These are phyloP conservation scores for Leishmania guyanensis DNA, from an alignment of 208 protist genomes.

Conservation along the genomic window DNA sequence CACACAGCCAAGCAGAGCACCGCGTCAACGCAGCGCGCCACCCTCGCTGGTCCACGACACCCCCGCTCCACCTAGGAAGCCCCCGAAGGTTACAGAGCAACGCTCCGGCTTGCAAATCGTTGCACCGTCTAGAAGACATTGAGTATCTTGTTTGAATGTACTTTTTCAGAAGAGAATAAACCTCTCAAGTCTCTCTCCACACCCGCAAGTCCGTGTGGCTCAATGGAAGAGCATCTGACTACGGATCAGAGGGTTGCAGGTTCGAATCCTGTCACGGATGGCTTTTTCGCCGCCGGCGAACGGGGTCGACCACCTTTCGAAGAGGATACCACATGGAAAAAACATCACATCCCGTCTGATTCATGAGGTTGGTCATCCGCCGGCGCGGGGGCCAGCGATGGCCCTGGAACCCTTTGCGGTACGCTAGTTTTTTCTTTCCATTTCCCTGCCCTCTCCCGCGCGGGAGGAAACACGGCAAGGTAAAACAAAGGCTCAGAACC, in stretches of 20 bases:
- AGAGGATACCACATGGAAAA: background rate
- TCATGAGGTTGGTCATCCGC: background rate
- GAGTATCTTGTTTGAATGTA: background rate
- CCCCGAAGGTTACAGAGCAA: slow-evolving; percentile 84
- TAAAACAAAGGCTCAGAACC: too few species aligned
- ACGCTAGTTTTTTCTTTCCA: background rate
- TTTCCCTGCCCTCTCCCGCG: background rate
- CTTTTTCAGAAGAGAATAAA: background rate
- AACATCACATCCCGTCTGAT: background rate
- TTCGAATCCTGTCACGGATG: slow-evolving; percentile 91
- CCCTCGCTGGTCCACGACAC: slow-evolving; percentile 69
- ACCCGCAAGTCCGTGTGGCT: slow-evolving; percentile 64
- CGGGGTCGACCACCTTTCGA: background rate
- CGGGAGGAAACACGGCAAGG: background rate
- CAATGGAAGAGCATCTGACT: slow-evolving; percentile 92
- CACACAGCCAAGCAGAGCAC: slow-evolving; percentile 89
- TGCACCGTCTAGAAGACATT: background rate
- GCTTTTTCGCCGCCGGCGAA: slow-evolving; percentile 30
- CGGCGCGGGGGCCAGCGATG: background rate
- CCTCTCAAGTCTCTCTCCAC: accelerated
- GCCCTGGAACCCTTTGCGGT: background rate
- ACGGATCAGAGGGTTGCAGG: slow-evolving; percentile 90
- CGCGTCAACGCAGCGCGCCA: slow-evolving; percentile 82
- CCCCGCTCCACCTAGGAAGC: slow-evolving; percentile 47
- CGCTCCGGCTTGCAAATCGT: slow-evolving; percentile 47